A percentile compares a stretch with the other conserved stretches of the same genome.
Conservation (phyloP, 2,329 filamentous ascomycete species). For the Diaporthe vaccinii region DNA sequence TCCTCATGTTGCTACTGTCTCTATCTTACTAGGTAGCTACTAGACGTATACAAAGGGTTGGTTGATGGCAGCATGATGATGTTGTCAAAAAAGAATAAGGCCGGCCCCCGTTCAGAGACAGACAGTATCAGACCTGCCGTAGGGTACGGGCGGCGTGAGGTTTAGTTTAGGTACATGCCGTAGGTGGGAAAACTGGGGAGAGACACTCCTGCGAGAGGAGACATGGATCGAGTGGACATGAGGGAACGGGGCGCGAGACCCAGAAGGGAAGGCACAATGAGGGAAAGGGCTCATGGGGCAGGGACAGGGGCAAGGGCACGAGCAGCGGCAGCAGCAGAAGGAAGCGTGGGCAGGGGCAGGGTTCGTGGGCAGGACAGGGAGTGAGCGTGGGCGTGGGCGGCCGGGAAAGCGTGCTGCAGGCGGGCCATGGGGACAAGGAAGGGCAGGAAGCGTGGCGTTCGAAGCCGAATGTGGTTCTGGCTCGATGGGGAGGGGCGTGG, state of each 20-base stretch:
- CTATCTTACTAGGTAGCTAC: neutral
- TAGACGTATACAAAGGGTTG: neutral
- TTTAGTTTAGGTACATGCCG: conserved; percentile 13
- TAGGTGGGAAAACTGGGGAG: conserved; percentile 16
- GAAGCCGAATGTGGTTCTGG: conserved; percentile 24
- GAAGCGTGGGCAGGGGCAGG: conserved; percentile 15
- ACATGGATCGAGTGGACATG: conserved; percentile 28
- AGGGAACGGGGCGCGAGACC: conserved; percentile 29
- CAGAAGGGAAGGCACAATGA: conserved; percentile 32
- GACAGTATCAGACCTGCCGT: conserved; percentile 1
- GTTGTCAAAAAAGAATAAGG: neutral
- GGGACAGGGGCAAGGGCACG: conserved; percentile 11
- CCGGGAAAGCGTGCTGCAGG: conserved; percentile 21
- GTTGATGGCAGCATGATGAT: neutral
- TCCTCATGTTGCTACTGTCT: neutral
- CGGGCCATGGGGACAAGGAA: conserved; percentile 10
- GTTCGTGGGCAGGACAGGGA: conserved; percentile 9
- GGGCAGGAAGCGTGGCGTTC: conserved; percentile 26
- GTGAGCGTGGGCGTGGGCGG: conserved; percentile 5
- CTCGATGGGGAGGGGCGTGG: conserved; percentile 1
- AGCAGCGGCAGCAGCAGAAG: conserved; percentile 9
- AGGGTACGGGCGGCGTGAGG: conserved; percentile 1
- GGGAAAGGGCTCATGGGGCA: conserved; percentile 7
- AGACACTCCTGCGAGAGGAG: conserved; percentile 16
- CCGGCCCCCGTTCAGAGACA: neutral